These are phyloP conservation scores for Fusarium tjaetaba DNA, from an alignment of 2,329 filamentous ascomycete genomes.

Conservation along the genomic window DNA sequence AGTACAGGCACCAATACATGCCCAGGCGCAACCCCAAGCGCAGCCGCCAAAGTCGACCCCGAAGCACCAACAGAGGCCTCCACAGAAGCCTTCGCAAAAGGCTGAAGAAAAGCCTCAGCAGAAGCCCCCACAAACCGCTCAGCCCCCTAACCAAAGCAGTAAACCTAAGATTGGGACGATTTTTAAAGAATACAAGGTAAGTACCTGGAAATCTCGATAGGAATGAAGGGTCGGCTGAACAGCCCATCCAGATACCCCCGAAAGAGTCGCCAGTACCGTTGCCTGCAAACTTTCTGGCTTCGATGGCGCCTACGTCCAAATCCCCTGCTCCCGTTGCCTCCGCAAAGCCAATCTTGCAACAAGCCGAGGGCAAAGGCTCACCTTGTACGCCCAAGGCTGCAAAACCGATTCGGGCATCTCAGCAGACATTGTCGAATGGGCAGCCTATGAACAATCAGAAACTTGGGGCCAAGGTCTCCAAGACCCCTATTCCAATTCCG, in stretches of 20 bases:
- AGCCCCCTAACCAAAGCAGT: constrained; percentile 19
- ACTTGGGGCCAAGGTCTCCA: constrained; percentile 26
- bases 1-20: neutral
- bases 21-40: neutral
- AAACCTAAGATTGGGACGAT: constrained; percentile 41
- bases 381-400: neutral
- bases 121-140: constrained; percentile 5
- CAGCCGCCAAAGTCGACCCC: neutral
- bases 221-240: constrained; percentile 44
- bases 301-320: constrained; percentile 48
- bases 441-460: constrained; percentile 5
- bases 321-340: constrained; percentile 28
- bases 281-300: constrained; percentile 55
- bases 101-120: neutral
- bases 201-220: constrained; percentile 40
- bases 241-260: constrained; percentile 47
- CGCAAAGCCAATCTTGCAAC: constrained; percentile 24
- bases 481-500: constrained; percentile 49
- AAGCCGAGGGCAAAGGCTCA: neutral
- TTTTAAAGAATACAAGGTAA: constrained; percentile 48
- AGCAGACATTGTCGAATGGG: constrained; percentile 23
- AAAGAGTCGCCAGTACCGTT: constrained; percentile 58
- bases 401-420: neutral
- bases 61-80: neutral
- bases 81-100: neutral